Evolutionary conservation across 306 rosid species (phyloP).

Genomic region (Prunus campanulata): DNA sequence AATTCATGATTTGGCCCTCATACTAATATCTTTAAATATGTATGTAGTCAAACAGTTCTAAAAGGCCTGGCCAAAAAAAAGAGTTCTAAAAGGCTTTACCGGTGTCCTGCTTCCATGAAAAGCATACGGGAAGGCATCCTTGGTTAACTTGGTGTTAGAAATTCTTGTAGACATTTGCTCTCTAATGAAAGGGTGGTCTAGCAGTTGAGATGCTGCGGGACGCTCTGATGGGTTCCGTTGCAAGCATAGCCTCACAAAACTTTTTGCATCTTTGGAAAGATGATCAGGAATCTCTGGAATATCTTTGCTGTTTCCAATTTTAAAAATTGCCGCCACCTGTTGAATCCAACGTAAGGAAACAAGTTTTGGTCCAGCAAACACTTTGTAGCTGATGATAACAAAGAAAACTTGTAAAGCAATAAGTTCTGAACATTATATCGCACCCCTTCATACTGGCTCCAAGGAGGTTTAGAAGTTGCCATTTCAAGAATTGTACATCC

Average conservation of each 20-base stretch:
- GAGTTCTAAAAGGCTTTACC: constrained; percentile 42
- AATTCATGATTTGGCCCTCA: neutral
- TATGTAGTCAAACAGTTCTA: neutral
- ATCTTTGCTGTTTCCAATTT: constrained; percentile 97
- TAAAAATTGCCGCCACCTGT: constrained; percentile 98
- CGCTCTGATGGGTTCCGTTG: constrained; percentile 80
- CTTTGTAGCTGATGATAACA: constrained; percentile 19
- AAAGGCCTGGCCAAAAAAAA: constrained; percentile 2
- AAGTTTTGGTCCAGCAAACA: constrained; percentile 21
- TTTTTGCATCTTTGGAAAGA: constrained; percentile 85
- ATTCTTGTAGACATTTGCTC: constrained; percentile 69
- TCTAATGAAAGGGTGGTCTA: constrained; percentile 81
- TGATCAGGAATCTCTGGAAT: constrained; percentile 88
- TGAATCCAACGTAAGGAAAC: constrained; percentile 29
- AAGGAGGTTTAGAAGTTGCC: constrained; percentile 95
- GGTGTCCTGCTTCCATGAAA: constrained; percentile 87
- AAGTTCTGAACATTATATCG: constrained; percentile 38
- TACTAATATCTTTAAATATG: neutral
- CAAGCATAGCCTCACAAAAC: constrained; percentile 73
- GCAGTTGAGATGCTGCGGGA: constrained; percentile 62
- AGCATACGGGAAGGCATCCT: constrained; percentile 65
- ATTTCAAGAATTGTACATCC: constrained; percentile 99
- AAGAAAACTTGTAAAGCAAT: neutral
- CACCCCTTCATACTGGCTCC: constrained; percentile 99
- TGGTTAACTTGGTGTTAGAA: constrained; percentile 55